phyloP scores from a whole-genome alignment of 768 basidiomycete genomes.

The Coprinopsis sp. region DNA sequence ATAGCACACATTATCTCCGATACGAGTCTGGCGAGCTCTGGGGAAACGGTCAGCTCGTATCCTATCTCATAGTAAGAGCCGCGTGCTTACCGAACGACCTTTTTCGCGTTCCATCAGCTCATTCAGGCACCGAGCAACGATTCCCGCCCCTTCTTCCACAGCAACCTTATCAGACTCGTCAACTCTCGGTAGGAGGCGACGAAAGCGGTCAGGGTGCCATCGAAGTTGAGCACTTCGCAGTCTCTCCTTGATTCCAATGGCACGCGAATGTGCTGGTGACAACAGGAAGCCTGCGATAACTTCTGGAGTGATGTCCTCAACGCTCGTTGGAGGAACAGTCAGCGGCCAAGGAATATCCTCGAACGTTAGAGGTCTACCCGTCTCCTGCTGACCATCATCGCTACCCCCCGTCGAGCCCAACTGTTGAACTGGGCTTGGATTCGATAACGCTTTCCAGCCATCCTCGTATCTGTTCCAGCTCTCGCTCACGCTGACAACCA shows the following conservation, averaged over 20 bases:
- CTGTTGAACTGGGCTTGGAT: too few relatives aligned
- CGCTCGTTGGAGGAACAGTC: slow-evolving; percentile 33
- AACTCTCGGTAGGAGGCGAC: slow-evolving; percentile 50
- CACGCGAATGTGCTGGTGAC: slow-evolving; percentile 58
- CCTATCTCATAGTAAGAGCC: slow-evolving; percentile 1
- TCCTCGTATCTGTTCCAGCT: slow-evolving; percentile 65
- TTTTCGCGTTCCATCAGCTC: slow-evolving; percentile 47
- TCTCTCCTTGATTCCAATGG: slow-evolving; percentile 57
- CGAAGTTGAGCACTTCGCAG: slow-evolving; percentile 62
- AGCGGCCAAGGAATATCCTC: slow-evolving; percentile 70
- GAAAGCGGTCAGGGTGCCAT: slow-evolving; percentile 82
- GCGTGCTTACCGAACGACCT: slow-evolving; percentile 8
- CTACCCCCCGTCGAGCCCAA: too few relatives aligned
- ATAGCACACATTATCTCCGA: too few relatives aligned
- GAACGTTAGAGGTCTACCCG: slow-evolving; percentile 55
- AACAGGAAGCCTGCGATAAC: slow-evolving; percentile 58
- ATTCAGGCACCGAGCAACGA: slow-evolving; percentile 64
- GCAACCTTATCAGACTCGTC: slow-evolving; percentile 42
- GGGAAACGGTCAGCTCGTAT: not conserved
- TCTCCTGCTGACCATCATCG: too few relatives aligned
- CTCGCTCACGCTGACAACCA: slow-evolving; percentile 41
- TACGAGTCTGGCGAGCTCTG: too few relatives aligned
- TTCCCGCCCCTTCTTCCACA: slow-evolving; percentile 62
- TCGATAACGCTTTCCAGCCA: too few relatives aligned
- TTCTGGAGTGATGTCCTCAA: slow-evolving; percentile 49